Evolutionary conservation across 495 filamentous ascomycete genomes (phyloP).

Genomic region (Sabuloglossum arenarium): DNA sequence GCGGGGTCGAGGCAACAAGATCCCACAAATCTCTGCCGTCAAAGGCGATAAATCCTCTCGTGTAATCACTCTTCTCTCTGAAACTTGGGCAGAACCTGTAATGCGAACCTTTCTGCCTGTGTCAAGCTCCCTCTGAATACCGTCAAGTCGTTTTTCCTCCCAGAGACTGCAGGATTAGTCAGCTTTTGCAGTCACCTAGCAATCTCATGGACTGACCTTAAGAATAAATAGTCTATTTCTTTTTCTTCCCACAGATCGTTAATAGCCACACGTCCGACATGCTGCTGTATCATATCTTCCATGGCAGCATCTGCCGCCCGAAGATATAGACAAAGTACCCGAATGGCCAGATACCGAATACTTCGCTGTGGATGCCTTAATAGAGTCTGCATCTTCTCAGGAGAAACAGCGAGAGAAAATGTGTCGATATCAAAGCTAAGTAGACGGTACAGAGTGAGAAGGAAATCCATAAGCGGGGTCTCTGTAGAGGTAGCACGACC

Average conservation of each 20-base stretch:
- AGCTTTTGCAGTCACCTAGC: background rate
- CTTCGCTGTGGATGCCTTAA: slow-evolving; percentile 36
- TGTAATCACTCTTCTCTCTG: slow-evolving; percentile 15
- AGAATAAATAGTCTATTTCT: slow-evolving; percentile 62
- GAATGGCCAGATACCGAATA: slow-evolving; percentile 62
- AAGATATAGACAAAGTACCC: slow-evolving; percentile 57
- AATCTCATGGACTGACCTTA: slow-evolving; percentile 15
- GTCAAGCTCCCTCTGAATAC: slow-evolving; percentile 15
- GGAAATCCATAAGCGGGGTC: slow-evolving; percentile 11
- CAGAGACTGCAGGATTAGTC: slow-evolving; percentile 29
- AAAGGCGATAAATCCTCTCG: slow-evolving; percentile 25
- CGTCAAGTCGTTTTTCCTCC: slow-evolving; percentile 35
- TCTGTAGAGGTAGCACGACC: background rate
- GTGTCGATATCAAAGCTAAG: slow-evolving; percentile 47
- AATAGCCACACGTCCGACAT: slow-evolving; percentile 40
- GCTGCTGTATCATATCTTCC: slow-evolving; percentile 41
- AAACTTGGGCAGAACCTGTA: slow-evolving; percentile 10
- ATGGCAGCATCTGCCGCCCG: slow-evolving; percentile 61
- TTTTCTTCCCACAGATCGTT: slow-evolving; percentile 55
- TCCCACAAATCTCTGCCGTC: slow-evolving; percentile 33
- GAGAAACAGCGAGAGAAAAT: slow-evolving; percentile 38
- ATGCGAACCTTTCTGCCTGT: slow-evolving; percentile 15
- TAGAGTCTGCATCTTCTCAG: slow-evolving; percentile 42
- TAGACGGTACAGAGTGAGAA: slow-evolving; percentile 60
- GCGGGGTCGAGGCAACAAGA: slow-evolving; percentile 45